phyloP scores from a whole-genome alignment of 2,329 filamentous ascomycete genomes.

The Apiospora rasikravindrae region DNA sequence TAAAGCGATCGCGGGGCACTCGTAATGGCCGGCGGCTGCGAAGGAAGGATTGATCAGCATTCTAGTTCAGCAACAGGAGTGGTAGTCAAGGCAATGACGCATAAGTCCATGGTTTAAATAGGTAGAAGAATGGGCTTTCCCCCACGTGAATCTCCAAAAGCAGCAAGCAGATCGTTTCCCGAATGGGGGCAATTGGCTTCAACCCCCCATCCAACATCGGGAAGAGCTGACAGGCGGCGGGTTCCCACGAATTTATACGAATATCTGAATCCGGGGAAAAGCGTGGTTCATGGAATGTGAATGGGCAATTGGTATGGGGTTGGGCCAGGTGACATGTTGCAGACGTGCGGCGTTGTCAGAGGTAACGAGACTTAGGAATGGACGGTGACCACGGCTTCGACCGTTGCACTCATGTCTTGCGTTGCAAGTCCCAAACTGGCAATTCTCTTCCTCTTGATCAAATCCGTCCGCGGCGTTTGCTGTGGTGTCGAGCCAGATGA shows the following conservation, averaged over 20 bases:
- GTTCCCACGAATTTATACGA: conserved; percentile 33
- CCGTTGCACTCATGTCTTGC: conserved; percentile 21
- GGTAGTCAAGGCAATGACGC: conserved; percentile 21
- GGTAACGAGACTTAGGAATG: conserved; percentile 37
- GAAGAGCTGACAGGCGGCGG: conserved; percentile 24
- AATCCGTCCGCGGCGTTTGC: background rate
- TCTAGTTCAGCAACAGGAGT: conserved; percentile 28
- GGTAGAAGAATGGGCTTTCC: conserved; percentile 12
- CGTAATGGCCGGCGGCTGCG: conserved; percentile 34
- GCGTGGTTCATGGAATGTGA: conserved; percentile 26
- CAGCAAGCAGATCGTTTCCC: conserved; percentile 19
- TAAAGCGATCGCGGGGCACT: conserved; percentile 31
- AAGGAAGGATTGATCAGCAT: conserved; percentile 37
- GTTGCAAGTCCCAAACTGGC: conserved; percentile 20
- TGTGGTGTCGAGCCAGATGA: background rate
- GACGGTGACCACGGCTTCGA: conserved; percentile 24
- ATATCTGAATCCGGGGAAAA: conserved; percentile 32
- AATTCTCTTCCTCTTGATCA: conserved; percentile 21
- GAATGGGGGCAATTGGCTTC: conserved; percentile 2
- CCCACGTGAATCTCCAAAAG: conserved; percentile 18
- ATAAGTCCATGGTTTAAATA: conserved; percentile 29
- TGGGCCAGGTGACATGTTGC: conserved; percentile 15
- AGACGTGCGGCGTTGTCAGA: conserved; percentile 37
- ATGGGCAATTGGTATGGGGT: conserved; percentile 18
- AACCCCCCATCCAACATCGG: background rate